Evolutionary conservation across 148 eudicot genomes (phyloP).

Genomic region (Silene latifolia): DNA sequence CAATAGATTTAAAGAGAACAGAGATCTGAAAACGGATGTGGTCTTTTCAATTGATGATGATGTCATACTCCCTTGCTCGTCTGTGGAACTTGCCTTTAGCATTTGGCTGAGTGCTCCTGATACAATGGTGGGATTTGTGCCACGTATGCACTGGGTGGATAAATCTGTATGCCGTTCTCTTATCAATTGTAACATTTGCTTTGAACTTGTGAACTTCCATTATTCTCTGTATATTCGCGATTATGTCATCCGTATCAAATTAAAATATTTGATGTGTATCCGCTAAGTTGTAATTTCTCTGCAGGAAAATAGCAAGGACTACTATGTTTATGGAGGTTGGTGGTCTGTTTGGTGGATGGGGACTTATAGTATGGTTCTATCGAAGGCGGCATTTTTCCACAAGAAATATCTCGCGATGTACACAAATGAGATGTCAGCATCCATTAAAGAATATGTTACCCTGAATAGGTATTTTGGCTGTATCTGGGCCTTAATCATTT

Average conservation of each 20-base stretch:
- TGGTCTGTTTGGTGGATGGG: conserved; percentile 99
- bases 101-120: conserved; percentile 84
- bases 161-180: conserved; percentile 44
- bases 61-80: conserved; percentile 70
- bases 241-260: not conserved
- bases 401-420: conserved; percentile 75
- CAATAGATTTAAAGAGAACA: conserved; percentile 81
- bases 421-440: conserved; percentile 71
- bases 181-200: not conserved
- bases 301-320: conserved; percentile 41
- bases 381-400: conserved; percentile 92
- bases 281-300: conserved; percentile 12
- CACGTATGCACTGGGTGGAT: conserved; percentile 83
- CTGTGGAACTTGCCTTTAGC: conserved; percentile 76
- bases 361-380: conserved; percentile 81
- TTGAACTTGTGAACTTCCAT: not conserved
- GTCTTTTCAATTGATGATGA: conserved; percentile 90
- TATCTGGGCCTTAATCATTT: not conserved
- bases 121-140: conserved; percentile 89
- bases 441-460: conserved; percentile 69
- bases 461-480: conserved; percentile 53
- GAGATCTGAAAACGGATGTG: conserved; percentile 61
- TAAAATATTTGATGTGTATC: not conserved
- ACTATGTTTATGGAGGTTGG: conserved; percentile 79
- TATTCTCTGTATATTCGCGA: not conserved